Percentiles rank a stretch among this genome's conserved stretches.
These are phyloP conservation scores for Sarocladium kiliense DNA, from an alignment of 2,329 filamentous ascomycete species.

Conservation along the genomic window DNA sequence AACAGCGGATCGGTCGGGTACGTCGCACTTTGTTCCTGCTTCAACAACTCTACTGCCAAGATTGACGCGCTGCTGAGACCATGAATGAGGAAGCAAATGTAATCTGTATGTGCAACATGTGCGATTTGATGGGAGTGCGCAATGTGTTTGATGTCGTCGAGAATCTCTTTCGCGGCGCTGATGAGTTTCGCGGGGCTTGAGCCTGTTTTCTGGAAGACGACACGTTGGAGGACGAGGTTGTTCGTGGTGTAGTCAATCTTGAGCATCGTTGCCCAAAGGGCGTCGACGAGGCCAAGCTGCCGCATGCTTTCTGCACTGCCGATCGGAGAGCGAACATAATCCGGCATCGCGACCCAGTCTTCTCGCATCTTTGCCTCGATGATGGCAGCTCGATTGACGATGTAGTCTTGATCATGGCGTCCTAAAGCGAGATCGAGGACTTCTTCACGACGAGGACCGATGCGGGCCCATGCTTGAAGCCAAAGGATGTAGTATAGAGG, in stretches of 20 bases:
- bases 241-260: not conserved
- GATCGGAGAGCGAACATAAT: not conserved
- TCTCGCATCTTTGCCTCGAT: not conserved
- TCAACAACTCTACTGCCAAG: not conserved
- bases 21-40: not conserved
- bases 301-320: not conserved
- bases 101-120: not conserved
- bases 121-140: not conserved
- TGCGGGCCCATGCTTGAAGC: not conserved
- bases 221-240: not conserved
- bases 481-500: not conserved
- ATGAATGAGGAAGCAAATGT: not conserved
- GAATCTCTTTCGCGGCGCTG: not conserved
- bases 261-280: not conserved
- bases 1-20: not conserved
- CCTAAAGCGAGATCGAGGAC: constrained; percentile 28
- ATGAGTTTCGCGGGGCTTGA: not conserved
- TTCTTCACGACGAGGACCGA: constrained; percentile 15
- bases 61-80: not conserved
- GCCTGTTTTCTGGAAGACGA: not conserved
- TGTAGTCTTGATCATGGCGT: not conserved
- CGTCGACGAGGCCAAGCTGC: not conserved
- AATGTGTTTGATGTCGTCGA: not conserved
- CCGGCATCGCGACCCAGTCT: not conserved
- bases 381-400: not conserved